Evolutionary conservation across 306 rosid genomes (phyloP).

Genomic region (Rosa rugosa): DNA sequence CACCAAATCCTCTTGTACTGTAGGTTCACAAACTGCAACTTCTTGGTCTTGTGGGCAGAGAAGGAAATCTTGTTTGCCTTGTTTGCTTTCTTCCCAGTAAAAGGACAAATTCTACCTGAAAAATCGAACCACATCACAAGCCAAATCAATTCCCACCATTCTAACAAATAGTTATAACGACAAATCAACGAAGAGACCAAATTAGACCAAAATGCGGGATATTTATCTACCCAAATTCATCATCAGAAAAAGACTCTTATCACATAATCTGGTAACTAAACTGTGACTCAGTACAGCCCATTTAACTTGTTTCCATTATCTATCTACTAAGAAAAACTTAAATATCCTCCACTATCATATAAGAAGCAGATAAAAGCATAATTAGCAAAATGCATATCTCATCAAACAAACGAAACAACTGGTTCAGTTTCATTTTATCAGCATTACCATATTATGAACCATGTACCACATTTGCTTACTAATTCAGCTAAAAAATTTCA

Average conservation of each 20-base stretch:
- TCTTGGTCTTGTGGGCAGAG: conserved; percentile 88
- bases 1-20: conserved; percentile 95
- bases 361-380: no score
- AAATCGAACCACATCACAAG: conserved; percentile 9
- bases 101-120: conserved; percentile 80
- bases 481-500: no score
- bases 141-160: background rate
- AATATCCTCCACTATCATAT: no score
- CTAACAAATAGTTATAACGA: background rate
- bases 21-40: conserved; percentile 86
- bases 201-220: background rate
- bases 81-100: conserved; percentile 92
- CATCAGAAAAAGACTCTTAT: background rate
- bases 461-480: no score
- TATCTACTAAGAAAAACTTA: no score
- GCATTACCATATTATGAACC: no score
- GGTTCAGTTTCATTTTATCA: no score
- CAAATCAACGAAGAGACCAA: background rate
- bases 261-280: background rate
- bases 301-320: background rate
- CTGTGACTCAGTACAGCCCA: background rate
- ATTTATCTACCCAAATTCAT: background rate
- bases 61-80: conserved; percentile 82
- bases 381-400: no score
- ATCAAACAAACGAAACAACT: no score